Conservation (phyloP, 2,329 filamentous ascomycete genomes). For the Fusarium robinianum region DNA sequence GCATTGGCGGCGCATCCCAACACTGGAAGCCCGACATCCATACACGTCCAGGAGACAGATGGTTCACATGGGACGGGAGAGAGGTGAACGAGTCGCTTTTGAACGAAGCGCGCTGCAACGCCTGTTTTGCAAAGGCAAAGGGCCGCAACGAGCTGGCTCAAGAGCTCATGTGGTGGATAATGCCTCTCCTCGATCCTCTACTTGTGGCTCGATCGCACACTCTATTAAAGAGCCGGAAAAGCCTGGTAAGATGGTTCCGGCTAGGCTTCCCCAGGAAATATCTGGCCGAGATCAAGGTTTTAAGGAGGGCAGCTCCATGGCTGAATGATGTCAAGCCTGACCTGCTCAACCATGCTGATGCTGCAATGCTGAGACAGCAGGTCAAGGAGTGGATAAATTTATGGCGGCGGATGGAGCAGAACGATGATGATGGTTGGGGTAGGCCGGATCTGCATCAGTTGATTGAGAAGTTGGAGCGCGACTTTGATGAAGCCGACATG, state of each 20-base stretch:
- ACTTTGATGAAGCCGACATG: not conserved
- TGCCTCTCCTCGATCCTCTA: not conserved
- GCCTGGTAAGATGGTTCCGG: not conserved
- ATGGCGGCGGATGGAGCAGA: slow-evolving; percentile 1
- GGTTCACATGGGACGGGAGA: not conserved
- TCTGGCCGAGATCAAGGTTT: not conserved
- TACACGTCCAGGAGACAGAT: fast-evolving
- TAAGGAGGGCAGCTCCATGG: not conserved
- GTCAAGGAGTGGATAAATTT: slow-evolving; percentile 3
- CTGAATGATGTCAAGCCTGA: not conserved
- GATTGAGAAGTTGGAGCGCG: not conserved
- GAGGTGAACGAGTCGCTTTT: not conserved
- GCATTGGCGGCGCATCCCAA: not conserved
- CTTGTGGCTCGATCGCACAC: not conserved
- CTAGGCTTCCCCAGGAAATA: not conserved
- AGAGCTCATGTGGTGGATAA: not conserved
- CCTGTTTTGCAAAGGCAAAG: slow-evolving; percentile 5
- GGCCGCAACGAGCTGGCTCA: not conserved
- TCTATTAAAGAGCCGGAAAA: not conserved
- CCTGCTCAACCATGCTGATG: not conserved
- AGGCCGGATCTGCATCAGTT: not conserved
- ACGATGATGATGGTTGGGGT: not conserved
- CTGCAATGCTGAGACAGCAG: slow-evolving; percentile 1
- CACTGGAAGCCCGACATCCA: not conserved
- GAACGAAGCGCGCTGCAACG: slow-evolving; percentile 7